Evolutionary conservation across 1,284 basidiomycete genomes (phyloP).

Genomic region (Kalmanozyma brasiliensis): DNA sequence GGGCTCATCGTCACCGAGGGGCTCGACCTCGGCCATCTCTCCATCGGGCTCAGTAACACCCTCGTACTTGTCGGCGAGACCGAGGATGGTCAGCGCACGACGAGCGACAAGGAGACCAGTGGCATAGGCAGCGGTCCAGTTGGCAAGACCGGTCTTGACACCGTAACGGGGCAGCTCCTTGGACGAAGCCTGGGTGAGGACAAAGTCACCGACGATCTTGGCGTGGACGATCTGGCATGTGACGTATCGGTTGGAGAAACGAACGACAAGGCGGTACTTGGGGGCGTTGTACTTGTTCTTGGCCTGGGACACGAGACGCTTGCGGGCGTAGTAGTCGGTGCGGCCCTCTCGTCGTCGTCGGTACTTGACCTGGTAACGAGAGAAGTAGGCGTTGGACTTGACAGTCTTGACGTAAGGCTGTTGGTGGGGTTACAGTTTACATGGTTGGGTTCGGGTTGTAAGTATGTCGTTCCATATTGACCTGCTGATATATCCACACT

Average conservation of each 20-base stretch:
- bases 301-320: conserved; percentile 93
- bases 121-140: conserved; percentile 98
- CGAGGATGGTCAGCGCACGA: conserved; percentile 92
- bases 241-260: conserved; percentile 73
- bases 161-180: conserved; percentile 94
- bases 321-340: conserved; percentile 99
- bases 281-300: conserved; percentile 99
- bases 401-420: conserved; percentile 72
- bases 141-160: conserved; percentile 97
- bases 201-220: conserved; percentile 95
- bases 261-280: conserved; percentile 98
- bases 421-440: not conserved
- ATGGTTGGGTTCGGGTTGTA: conserved; percentile 7
- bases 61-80: conserved; percentile 97
- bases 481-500: no score
- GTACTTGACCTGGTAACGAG: conserved; percentile 77
- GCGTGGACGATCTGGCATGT: conserved; percentile 85
- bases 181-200: conserved; percentile 78
- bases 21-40: conserved; percentile 82
- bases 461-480: conserved; percentile 5
- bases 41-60: conserved; percentile 94
- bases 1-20: conserved; percentile 90
- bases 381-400: conserved; percentile 86
- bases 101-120: conserved; percentile 96
- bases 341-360: conserved; percentile 87